These are phyloP conservation scores for Aulographum hederae DNA, from an alignment of 2,329 filamentous ascomycete species.

Conservation along the genomic window DNA sequence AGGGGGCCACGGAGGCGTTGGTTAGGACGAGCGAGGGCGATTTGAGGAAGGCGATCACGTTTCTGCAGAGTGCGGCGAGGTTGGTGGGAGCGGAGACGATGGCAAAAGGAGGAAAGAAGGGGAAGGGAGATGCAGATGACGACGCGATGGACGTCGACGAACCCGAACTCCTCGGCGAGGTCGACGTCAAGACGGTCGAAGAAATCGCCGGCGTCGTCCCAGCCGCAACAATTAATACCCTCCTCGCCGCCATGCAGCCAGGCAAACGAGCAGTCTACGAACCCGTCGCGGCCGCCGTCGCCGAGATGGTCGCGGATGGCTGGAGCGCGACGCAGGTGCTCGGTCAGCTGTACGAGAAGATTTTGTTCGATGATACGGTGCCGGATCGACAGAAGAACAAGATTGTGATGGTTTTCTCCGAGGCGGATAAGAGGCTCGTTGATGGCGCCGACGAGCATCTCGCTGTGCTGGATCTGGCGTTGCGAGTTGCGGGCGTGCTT, in stretches of 20 bases:
- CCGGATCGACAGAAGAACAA: slow-evolving; percentile 76
- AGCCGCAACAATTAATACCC: slow-evolving; percentile 45
- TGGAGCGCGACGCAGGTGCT: slow-evolving; percentile 91
- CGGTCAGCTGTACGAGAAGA: slow-evolving; percentile 62
- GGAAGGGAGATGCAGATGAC: slow-evolving; percentile 28
- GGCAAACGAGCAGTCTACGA: slow-evolving; percentile 48
- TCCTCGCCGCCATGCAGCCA: slow-evolving; percentile 63
- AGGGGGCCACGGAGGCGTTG: slow-evolving; percentile 65
- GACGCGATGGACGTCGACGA: slow-evolving; percentile 33
- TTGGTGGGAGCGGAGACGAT: slow-evolving; percentile 47
- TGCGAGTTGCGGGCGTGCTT: slow-evolving; percentile 42
- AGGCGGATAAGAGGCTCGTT: slow-evolving; percentile 82
- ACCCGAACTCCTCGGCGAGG: slow-evolving; percentile 14
- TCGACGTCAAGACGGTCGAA: slow-evolving; percentile 68
- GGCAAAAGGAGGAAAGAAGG: slow-evolving; percentile 22
- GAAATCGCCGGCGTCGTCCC: slow-evolving; percentile 96
- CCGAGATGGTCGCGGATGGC: slow-evolving; percentile 85
- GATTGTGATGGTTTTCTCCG: slow-evolving; percentile 78
- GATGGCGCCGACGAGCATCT: slow-evolving; percentile 94
- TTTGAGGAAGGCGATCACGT: slow-evolving; percentile 89
- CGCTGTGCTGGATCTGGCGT: slow-evolving; percentile 65
- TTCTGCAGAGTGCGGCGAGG: slow-evolving; percentile 81
- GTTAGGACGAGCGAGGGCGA: slow-evolving; percentile 86
- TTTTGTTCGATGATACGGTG: slow-evolving; percentile 72
- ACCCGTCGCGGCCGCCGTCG: slow-evolving; percentile 59